phyloP scores from a whole-genome alignment of 2,329 filamentous ascomycete genomes.

The Paracoccidioides lutzii region DNA sequence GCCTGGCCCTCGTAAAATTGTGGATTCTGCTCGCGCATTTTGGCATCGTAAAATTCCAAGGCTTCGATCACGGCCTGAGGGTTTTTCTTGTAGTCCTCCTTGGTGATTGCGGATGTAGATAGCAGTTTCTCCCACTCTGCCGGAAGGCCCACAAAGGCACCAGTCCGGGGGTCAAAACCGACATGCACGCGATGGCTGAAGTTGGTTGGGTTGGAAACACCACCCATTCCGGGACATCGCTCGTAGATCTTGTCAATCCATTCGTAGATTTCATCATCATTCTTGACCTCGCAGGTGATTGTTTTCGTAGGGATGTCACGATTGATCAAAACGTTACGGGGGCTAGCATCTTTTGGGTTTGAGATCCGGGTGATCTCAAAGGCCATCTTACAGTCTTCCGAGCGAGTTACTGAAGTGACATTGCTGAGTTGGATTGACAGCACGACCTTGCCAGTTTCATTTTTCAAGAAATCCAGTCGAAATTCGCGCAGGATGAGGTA shows the following conservation, averaged over 20 bases:
- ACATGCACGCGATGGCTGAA: slow-evolving; percentile 96
- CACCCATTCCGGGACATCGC: slow-evolving; percentile 91
- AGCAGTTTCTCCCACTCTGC: slow-evolving; percentile 95
- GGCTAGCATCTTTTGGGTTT: slow-evolving; percentile 46
- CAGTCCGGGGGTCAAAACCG: slow-evolving; percentile 88
- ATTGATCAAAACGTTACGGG: slow-evolving; percentile 58
- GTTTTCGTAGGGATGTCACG: slow-evolving; percentile 71
- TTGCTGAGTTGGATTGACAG: slow-evolving; percentile 75
- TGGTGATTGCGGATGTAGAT: slow-evolving; percentile 92
- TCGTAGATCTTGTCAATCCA: slow-evolving; percentile 99
- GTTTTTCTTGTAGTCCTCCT: slow-evolving; percentile 96
- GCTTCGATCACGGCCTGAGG: slow-evolving; percentile 64
- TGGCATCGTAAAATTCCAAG: slow-evolving; percentile 56
- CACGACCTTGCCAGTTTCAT: slow-evolving; percentile 74
- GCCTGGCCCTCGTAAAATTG: slow-evolving; percentile 53
- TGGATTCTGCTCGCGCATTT: slow-evolving; percentile 51
- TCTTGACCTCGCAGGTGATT: slow-evolving; percentile 85
- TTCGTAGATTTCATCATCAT: slow-evolving; percentile 91
- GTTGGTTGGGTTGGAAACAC: slow-evolving; percentile 96
- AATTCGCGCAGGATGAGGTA: slow-evolving; percentile 87
- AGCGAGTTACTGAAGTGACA: slow-evolving; percentile 78
- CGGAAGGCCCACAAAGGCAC: slow-evolving; percentile 86
- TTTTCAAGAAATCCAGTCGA: slow-evolving; percentile 88
- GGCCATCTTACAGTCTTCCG: slow-evolving; percentile 80
- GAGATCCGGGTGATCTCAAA: slow-evolving; percentile 77